phyloP scores from a whole-genome alignment of 192 early-diverging fungal genomes.

The Chytriomyces sp. region DNA sequence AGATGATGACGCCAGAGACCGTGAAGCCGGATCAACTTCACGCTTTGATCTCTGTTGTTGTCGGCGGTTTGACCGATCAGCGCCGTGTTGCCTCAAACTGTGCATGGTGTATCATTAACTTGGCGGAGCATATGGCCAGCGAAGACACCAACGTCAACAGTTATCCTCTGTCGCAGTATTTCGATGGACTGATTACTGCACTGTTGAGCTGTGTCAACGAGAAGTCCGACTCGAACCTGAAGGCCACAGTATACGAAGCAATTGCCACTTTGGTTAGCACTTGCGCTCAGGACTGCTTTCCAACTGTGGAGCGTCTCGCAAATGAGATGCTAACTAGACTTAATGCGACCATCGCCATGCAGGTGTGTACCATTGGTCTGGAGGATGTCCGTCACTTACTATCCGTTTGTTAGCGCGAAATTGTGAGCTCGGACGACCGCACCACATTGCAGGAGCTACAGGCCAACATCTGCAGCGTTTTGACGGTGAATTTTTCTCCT shows the following conservation, averaged over 20 bases:
- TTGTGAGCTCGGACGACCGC: conserved; percentile 83
- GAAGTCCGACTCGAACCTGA: conserved; percentile 77
- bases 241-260: conserved; percentile 92
- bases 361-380: conserved; percentile 36
- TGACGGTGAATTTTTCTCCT: conserved; percentile 58
- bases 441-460: conserved; percentile 82
- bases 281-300: conserved; percentile 69
- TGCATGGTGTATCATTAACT: conserved; percentile 94
- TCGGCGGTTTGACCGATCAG: conserved; percentile 81
- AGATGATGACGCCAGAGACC: conserved; percentile 56
- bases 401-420: conserved; percentile 59
- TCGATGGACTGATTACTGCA: conserved; percentile 77
- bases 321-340: conserved; percentile 78
- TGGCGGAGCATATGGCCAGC: conserved; percentile 79
- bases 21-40: conserved; percentile 38
- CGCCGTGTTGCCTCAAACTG: conserved; percentile 93
- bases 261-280: conserved; percentile 77
- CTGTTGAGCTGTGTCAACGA: conserved; percentile 50
- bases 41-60: conserved; percentile 60
- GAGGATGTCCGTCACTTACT: background rate
- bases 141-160: conserved; percentile 61
- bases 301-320: conserved; percentile 74
- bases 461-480: conserved; percentile 87
- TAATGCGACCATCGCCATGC: conserved; percentile 68
- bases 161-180: conserved; percentile 79